Conservation (phyloP, 2,329 filamentous ascomycete species). For the Rhynchosporium agropyri region DNA sequence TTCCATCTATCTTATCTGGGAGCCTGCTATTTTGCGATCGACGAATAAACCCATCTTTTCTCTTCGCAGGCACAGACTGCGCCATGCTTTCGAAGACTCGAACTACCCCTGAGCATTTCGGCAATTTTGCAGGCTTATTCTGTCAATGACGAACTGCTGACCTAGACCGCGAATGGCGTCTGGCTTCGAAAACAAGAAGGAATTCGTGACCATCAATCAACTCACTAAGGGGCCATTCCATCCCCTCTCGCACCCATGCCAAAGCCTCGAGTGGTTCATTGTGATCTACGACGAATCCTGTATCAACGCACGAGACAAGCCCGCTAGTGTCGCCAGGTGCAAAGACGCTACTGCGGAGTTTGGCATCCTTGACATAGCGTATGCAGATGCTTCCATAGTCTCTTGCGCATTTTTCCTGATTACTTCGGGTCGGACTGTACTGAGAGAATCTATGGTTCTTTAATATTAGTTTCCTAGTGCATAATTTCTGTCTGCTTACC, state of each 20-base stretch:
- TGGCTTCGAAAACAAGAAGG: slow-evolving; percentile 37
- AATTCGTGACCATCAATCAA: slow-evolving; percentile 32
- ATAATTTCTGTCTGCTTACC: slow-evolving; percentile 35
- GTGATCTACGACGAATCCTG: slow-evolving; percentile 46
- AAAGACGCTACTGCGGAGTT: slow-evolving; percentile 44
- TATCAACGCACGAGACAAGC: slow-evolving; percentile 43
- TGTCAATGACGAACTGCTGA: no score
- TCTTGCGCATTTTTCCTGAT: slow-evolving; percentile 39
- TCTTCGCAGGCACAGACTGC: no score
- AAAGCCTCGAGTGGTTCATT: slow-evolving; percentile 42
- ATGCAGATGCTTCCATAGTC: slow-evolving; percentile 45
- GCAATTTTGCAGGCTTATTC: no score
- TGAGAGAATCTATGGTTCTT: slow-evolving; percentile 33
- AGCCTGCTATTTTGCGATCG: no score
- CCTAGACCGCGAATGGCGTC: slow-evolving; percentile 35
- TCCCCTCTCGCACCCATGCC: slow-evolving; percentile 35
- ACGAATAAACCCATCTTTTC: no score
- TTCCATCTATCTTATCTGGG: no score
- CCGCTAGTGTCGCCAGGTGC: slow-evolving; percentile 37
- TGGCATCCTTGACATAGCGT: slow-evolving; percentile 44
- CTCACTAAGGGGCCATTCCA: slow-evolving; percentile 43
- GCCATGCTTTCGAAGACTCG: no score
- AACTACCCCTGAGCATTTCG: no score
- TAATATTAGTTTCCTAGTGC: slow-evolving; percentile 29
- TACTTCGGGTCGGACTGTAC: slow-evolving; percentile 36